These are phyloP conservation scores for Coffea canephora DNA, from an alignment of 257 asterid genomes.

Conservation along the genomic window DNA sequence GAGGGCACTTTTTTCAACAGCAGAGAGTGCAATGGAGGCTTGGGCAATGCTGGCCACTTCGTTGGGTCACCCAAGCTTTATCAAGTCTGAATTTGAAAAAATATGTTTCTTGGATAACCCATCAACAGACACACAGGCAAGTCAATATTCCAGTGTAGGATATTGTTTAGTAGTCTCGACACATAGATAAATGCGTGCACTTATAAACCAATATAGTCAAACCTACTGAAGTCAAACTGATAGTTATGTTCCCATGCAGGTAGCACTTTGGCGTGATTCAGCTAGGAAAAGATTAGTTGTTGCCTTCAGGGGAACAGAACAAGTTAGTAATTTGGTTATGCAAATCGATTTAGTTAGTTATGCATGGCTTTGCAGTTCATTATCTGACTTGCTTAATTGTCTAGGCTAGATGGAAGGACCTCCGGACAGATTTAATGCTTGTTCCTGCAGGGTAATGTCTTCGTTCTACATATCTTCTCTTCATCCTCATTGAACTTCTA, in stretches of 20 bases:
- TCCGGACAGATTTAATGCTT: conserved; percentile 81
- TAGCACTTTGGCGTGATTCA: conserved; percentile 90
- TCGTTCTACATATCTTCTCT: conserved; percentile 11
- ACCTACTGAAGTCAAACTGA: not conserved
- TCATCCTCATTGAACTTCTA: not conserved
- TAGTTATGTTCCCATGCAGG: conserved; percentile 39
- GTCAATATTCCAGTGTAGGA: conserved; percentile 19
- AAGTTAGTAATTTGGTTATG: conserved; percentile 46
- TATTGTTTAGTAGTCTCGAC: not conserved
- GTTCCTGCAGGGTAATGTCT: conserved; percentile 86
- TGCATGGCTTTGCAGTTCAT: not conserved
- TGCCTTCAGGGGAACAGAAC: conserved; percentile 99
- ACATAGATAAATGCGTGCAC: not conserved
- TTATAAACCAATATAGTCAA: not conserved
- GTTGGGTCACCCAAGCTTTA: conserved; percentile 91
- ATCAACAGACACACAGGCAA: conserved; percentile 91
- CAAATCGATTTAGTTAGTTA: conserved; percentile 8
- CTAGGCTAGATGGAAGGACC: conserved; percentile 95
- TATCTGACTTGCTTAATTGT: conserved; percentile 29
- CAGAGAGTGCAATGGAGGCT: conserved; percentile 99
- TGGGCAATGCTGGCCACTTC: conserved; percentile 98
- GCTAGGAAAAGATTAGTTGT: conserved; percentile 76
- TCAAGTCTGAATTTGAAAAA: conserved; percentile 92
- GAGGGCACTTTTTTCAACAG: conserved; percentile 87
- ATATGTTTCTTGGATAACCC: conserved; percentile 86